Evolutionary conservation across 2,329 filamentous ascomycete genomes (phyloP), one percentile per base, ranked within the genome.

Genomic region (Claviceps sp.): DNA sequence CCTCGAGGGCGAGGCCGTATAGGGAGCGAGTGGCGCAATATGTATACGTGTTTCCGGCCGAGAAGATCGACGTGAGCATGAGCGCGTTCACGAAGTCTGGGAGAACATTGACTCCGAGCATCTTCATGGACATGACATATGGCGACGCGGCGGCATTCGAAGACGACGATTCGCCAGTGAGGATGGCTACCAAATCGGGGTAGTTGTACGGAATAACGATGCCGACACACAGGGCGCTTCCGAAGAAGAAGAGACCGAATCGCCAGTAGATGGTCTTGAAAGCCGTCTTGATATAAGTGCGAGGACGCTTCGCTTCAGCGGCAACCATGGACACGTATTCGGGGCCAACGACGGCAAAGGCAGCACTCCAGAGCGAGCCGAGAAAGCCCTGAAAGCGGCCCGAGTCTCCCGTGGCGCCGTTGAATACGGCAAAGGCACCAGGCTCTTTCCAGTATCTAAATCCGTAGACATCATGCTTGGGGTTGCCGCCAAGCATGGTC

Each of bases 401-500:
- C 0, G 86, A 70, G 39, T 73, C 60, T 3, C 83, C 83, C 0
- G 69, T 70, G 43, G 79, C 75, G 34, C 51, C 51, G 54, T 82
- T 75, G 54, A 78, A 71, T 56, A 81, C 75, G 16, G 74, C 75
- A 48, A 70, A 65, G 59, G 63, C 56, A 34, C 64, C 66, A 1
- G 68, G 63, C 38, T 62, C 58, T 4, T 71, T 74, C 82, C 82
- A 86, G 61, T 82, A 80, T 17, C 83, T 73, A 62, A 88, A 88
- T 20, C 85, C 85, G 60, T 81, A 87, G 1, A 79, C 72, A 58
- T 86, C 82, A 47, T 78, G 70, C 5, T 80, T 62, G 0, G 86
- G 86, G 57, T 90, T 90, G 34, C 84, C 86, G 38, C 86, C 86
- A 7, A 88, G 71, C 83, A 89, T 88, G 47, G 80, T 82, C 58